Conservation (phyloP, 2,329 filamentous ascomycete genomes). For the Zymoseptoria pseudotritici region DNA sequence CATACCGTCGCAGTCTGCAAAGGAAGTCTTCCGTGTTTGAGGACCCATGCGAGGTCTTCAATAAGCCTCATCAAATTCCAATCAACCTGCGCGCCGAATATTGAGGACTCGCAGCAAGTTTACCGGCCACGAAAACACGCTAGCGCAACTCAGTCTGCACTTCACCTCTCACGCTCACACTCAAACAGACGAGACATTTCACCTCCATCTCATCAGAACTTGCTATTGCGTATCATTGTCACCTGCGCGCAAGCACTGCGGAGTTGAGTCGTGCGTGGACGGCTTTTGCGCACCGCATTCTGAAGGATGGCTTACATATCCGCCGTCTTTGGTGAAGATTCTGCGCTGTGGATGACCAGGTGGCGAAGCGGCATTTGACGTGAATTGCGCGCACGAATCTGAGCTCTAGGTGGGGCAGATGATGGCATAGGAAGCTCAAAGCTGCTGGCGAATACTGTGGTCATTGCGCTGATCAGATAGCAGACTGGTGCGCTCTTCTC, state of each 20-base stretch:
- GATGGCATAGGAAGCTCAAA: not conserved
- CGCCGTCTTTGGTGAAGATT: not conserved
- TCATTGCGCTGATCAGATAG: not conserved
- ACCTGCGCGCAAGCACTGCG: not conserved
- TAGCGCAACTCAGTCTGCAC: not conserved
- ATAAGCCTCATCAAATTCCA: not conserved
- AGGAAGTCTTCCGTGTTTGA: too few relatives aligned
- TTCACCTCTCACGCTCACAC: not conserved
- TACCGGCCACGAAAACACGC: not conserved
- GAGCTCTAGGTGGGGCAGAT: not conserved
- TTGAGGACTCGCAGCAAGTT: not conserved
- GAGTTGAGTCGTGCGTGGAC: not conserved
- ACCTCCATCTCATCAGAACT: not conserved
- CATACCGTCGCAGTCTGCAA: not conserved
- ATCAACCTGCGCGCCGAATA: not conserved
- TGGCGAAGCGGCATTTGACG: not conserved
- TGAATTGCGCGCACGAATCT: not conserved
- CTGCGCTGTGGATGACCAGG: not conserved
- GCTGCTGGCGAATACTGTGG: not conserved
- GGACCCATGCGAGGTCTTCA: not conserved
- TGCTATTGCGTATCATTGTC: not conserved
- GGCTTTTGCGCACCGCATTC: not conserved
- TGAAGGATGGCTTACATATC: not conserved
- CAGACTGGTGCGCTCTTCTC: not conserved
- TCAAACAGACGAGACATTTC: not conserved